Percentiles rank a stretch among this genome's conserved stretches.
Evolutionary conservation across 2,329 filamentous ascomycete genomes (phyloP).

Genomic region (Aspergillus sp.): DNA sequence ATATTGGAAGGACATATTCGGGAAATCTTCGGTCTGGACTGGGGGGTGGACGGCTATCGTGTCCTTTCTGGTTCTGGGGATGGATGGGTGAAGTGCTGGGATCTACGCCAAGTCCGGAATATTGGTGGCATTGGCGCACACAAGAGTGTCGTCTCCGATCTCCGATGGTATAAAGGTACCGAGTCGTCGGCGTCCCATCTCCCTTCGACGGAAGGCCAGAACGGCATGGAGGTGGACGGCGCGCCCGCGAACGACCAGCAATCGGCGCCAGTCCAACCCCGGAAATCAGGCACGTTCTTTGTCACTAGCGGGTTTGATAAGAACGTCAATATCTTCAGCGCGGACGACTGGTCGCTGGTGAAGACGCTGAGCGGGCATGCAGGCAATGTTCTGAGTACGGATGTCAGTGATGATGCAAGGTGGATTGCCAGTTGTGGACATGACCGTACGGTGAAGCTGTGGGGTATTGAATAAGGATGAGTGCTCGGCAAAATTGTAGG

Average conservation of each 20-base stretch:
- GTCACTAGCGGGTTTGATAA: slow-evolving; percentile 90
- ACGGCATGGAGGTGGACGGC: slow-evolving; percentile 48
- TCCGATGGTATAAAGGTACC: slow-evolving; percentile 87
- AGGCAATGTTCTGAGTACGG: slow-evolving; percentile 85
- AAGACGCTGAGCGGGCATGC: slow-evolving; percentile 88
- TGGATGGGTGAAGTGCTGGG: slow-evolving; percentile 98
- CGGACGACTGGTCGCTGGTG: slow-evolving; percentile 89
- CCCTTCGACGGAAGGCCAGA: slow-evolving; percentile 60
- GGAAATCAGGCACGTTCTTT: slow-evolving; percentile 88
- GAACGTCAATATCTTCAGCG: slow-evolving; percentile 92
- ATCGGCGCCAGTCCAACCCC: slow-evolving; percentile 56
- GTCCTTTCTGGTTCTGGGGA: slow-evolving; percentile 89
- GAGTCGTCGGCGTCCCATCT: slow-evolving; percentile 68
- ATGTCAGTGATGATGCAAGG: slow-evolving; percentile 78
- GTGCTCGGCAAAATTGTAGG: neutral
- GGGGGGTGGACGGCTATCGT: slow-evolving; percentile 87
- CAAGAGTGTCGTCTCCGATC: slow-evolving; percentile 83
- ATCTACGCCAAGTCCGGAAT: slow-evolving; percentile 82
- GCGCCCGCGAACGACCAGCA: slow-evolving; percentile 15
- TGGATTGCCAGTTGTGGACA: slow-evolving; percentile 96
- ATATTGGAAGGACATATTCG: slow-evolving; percentile 90
- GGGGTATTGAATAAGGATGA: slow-evolving; percentile 73
- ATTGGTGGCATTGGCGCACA: slow-evolving; percentile 87
- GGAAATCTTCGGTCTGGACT: slow-evolving; percentile 89
- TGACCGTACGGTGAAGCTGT: slow-evolving; percentile 92